Base-by-base conservation (phyloP, 306 rosid species). In the Pyrus pyrifolia region DNA sequence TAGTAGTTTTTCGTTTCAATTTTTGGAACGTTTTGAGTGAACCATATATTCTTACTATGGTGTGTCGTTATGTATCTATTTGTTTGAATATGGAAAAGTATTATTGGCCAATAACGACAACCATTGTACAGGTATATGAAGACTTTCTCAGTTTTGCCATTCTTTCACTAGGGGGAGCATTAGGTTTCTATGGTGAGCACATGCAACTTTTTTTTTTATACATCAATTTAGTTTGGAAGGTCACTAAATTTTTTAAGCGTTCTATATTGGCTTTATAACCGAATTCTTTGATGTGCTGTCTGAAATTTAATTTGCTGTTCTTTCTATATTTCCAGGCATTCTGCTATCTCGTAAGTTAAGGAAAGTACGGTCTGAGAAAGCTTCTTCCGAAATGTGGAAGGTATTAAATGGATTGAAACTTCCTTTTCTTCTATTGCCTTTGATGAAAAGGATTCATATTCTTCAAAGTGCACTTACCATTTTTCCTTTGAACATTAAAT, bases 331-430 rank as follows among this genome's bases (percentile, higher is more conserved):
- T 64, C 72, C 79, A 91, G 93, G 97, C 66, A 68, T 87, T 72
- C 78, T 91, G 80, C 65, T 87, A 29, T 85, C 76, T 83, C 73
- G 79, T 67, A 86, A 75, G 81, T 67, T 89, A 79, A 83, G 84
- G 83, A 81, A 80, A 80, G 89, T 91, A 63, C 86, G 92, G 42
- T 89, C 91, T 21, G 92, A 89, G 73, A 73, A 81, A 76, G 96
- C 90, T 64, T 87, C 89, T 29, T 86, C 90, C 19, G 96, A 91
- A 76, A 89, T 84, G 88, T 83, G 90, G 90, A 91, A 91, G 91
- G 96, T 91, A 74, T 58, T 35, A 69, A 63, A 73, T 57, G 62
- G 23, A 46, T 71, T 6, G 33, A 66, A 62, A 71, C 13, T 62
- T 51, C 31, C 8, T 33, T 45, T 64, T 77, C 42, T 31, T 67